phyloP scores from a whole-genome alignment of 768 basidiomycete genomes.

The Lactarius akahatsu region DNA sequence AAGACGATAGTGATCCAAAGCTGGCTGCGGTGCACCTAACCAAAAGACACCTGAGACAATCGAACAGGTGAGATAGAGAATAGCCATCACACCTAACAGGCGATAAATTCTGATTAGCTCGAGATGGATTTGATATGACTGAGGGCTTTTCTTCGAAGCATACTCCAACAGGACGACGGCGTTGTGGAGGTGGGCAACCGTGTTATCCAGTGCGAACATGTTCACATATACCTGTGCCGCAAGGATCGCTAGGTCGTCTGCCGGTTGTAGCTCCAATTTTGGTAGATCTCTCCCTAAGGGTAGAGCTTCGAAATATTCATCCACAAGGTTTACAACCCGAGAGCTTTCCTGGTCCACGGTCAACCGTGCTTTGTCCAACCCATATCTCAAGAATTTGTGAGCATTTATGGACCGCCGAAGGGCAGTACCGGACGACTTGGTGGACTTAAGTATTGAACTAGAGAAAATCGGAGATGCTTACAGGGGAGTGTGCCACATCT shows the following conservation, averaged over 20 bases:
- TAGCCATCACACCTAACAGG: constrained; percentile 55
- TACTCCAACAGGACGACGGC: constrained; percentile 71
- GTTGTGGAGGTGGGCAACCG: constrained; percentile 59
- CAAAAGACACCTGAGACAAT: constrained; percentile 5
- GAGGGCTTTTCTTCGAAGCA: constrained; percentile 67
- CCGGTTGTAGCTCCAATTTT: constrained; percentile 79
- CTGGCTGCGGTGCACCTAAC: constrained; percentile 68
- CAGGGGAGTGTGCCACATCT: constrained; percentile 47
- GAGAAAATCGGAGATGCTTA: constrained; percentile 33
- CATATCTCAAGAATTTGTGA: constrained; percentile 70
- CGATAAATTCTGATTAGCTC: constrained; percentile 81
- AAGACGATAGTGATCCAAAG: constrained; percentile 74
- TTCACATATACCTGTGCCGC: constrained; percentile 66
- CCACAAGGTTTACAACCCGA: constrained; percentile 52
- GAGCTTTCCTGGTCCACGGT: constrained; percentile 56
- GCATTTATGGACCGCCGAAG: constrained; percentile 72
- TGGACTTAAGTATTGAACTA: constrained; percentile 9
- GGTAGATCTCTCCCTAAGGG: constrained; percentile 64
- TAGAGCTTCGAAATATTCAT: constrained; percentile 66
- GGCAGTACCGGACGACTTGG: constrained; percentile 50
- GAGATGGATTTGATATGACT: constrained; percentile 76
- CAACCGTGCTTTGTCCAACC: constrained; percentile 48
- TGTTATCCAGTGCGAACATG: constrained; percentile 56
- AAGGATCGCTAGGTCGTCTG: constrained; percentile 80
- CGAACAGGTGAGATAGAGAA: constrained; percentile 11